Evolutionary conservation across 2,329 filamentous ascomycete species (phyloP).

Genomic region (Scolecobasidium constrictum): DNA sequence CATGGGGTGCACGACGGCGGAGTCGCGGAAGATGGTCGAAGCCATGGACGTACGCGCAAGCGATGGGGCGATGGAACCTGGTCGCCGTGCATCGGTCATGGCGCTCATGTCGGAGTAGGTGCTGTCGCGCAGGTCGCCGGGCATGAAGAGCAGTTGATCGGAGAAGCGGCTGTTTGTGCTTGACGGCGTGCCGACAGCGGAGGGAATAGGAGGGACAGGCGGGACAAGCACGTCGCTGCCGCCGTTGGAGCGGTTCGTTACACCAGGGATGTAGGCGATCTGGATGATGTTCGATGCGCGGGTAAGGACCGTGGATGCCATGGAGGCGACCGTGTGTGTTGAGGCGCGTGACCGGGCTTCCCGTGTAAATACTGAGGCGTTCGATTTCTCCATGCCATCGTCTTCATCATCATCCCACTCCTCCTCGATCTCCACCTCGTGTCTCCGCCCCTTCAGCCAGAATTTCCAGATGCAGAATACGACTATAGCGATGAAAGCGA

Average conservation of each 20-base stretch:
- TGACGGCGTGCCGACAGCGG: conserved; percentile 40
- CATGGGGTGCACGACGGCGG: conserved; percentile 67
- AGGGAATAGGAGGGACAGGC: conserved; percentile 88
- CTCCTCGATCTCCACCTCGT: conserved; percentile 41
- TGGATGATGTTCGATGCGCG: conserved; percentile 98
- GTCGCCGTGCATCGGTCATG: conserved; percentile 25
- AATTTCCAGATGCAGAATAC: conserved; percentile 81
- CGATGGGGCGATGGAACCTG: conserved; percentile 35
- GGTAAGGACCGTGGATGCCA: conserved; percentile 90
- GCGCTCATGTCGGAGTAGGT: conserved; percentile 72
- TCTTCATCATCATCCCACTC: conserved; percentile 47
- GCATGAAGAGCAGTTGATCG: conserved; percentile 84
- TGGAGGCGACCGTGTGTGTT: conserved; percentile 76
- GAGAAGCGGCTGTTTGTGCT: conserved; percentile 47
- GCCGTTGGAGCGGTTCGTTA: conserved; percentile 74
- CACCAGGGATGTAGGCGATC: conserved; percentile 96
- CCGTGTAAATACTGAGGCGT: conserved; percentile 44
- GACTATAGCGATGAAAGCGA: conserved; percentile 61
- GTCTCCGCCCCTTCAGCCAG: conserved; percentile 69
- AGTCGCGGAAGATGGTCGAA: conserved; percentile 88
- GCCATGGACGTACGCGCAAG: conserved; percentile 54
- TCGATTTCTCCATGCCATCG: conserved; percentile 46
- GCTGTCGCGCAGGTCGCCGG: conserved; percentile 79
- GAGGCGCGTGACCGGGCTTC: conserved; percentile 57
- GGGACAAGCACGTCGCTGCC: conserved; percentile 73